Evolutionary conservation across 306 rosid genomes (phyloP), one percentile per base, ranked within the genome.

Genomic region (Vigna mungo): DNA sequence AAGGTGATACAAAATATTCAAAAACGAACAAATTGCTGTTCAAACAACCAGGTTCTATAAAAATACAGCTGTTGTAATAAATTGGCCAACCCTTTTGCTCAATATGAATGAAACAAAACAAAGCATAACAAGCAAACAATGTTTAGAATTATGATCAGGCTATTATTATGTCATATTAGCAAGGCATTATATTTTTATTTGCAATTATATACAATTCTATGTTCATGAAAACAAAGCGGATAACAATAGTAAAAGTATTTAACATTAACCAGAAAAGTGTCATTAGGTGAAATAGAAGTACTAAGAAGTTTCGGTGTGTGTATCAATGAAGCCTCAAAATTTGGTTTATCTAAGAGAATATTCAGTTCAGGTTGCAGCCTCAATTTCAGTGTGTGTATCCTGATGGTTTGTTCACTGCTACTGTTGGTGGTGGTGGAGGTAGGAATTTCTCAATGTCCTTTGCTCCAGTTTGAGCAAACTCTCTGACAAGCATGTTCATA

Each of bases 391-490:
- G n/a, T n/a, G n/a, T n/a, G n/a, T n/a, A n/a, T n/a, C 49, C 51
- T 15, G 37, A 52, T n/a, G 52, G 78, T 49, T 16, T 58, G 74
- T 62, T 83, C 81, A 55, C 49, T 34, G n/a, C 14, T 61, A n/a
- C 68, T 16, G 75, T 72, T 54, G 68, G 15, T 8, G 46, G 13
- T 9, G 67, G 43, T 27, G 86, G 83, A 12, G 89, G 78, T 6
- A 81, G 25, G 77, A 85, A 87, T 55, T 85, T 84, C 59, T 84
- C 87, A 47, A 90, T 85, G 88, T 85, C 88, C 74, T 82, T 69
- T 17, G 84, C 92, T 60, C 97, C 98, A 39, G 87, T 77, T 48
- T 34, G 47, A 34, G 80, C 58, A 71, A 94, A 86, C 67, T 81
- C 89, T 44, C 10, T 75, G 37, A 79, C 92, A 58, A 94, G 90